Evolutionary conservation across 1,284 basidiomycete genomes (phyloP).

Genomic region (Quambalaria eucalypti): DNA sequence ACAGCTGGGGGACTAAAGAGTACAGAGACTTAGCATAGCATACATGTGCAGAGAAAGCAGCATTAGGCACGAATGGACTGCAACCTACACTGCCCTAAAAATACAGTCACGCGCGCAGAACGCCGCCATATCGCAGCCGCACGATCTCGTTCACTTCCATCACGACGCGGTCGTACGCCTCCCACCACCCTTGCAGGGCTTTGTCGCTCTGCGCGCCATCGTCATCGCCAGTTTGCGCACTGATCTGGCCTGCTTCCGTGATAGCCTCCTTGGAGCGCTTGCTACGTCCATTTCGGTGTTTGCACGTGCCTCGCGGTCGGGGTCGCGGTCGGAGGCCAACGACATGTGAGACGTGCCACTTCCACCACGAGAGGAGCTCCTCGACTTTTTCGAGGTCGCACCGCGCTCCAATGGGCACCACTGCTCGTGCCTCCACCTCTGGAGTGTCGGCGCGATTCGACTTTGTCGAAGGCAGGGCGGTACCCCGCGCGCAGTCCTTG

Average conservation of each 20-base stretch:
- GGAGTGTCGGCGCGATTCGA: too few species aligned
- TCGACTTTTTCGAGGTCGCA: background rate
- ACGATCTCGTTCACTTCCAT: background rate
- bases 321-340: too few species aligned
- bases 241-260: too few species aligned
- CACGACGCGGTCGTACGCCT: background rate
- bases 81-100: too few species aligned
- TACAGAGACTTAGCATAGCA: too few species aligned
- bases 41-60: too few species aligned
- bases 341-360: background rate
- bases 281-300: background rate
- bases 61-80: too few species aligned
- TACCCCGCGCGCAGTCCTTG: background rate
- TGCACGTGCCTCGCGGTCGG: too few species aligned
- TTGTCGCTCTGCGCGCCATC: background rate
- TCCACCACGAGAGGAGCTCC: background rate
- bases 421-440: too few species aligned
- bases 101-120: too few species aligned
- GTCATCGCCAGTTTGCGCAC: background rate
- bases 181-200: background rate
- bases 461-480: background rate
- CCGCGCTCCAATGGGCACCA: background rate
- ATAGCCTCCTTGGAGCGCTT: too few species aligned
- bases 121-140: background rate
- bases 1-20: too few species aligned